These are phyloP conservation scores for Ophiocordyceps camponoti-leonardi DNA, from an alignment of 2,329 filamentous ascomycete genomes.

Conservation along the genomic window DNA sequence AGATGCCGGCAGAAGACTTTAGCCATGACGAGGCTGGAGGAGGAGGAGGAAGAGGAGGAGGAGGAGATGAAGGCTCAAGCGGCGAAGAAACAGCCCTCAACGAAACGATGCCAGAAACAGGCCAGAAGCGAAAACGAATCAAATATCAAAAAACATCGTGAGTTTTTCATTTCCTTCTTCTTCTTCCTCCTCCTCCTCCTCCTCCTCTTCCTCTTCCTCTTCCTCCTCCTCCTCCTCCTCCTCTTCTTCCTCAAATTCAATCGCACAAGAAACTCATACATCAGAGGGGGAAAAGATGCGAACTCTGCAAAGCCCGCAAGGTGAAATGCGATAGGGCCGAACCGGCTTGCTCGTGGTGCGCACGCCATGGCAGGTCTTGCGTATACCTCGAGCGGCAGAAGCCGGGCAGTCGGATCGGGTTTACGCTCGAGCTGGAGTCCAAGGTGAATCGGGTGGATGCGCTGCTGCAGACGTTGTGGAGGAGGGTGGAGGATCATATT, in stretches of 20 bases:
- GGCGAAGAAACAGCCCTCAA: constrained; percentile 16
- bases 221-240: not conserved
- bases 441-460: constrained; percentile 37
- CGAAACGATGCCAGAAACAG: constrained; percentile 8
- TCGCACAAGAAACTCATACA: too few relatives aligned
- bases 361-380: constrained; percentile 47
- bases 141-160: constrained; percentile 26
- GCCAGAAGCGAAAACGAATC: constrained; percentile 21
- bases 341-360: constrained; percentile 53
- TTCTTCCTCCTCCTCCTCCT: not conserved
- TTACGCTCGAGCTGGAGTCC: constrained; percentile 40
- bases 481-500: constrained; percentile 24
- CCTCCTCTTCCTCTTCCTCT: not conserved
- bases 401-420: constrained; percentile 45
- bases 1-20: constrained; percentile 15
- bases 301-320: constrained; percentile 26
- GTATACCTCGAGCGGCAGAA: constrained; percentile 58
- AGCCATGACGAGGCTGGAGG: too few relatives aligned
- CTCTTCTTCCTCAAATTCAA: too few relatives aligned
- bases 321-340: constrained; percentile 34
- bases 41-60: too few relatives aligned
- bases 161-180: constrained; percentile 5
- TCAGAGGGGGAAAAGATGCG: constrained; percentile 16
- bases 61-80: constrained; percentile 19
- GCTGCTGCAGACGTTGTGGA: constrained; percentile 21